Percentiles rank a stretch among this genome's conserved stretches.
phyloP scores from a whole-genome alignment of 2,329 filamentous ascomycete genomes.

The Mycogone perniciosa region DNA sequence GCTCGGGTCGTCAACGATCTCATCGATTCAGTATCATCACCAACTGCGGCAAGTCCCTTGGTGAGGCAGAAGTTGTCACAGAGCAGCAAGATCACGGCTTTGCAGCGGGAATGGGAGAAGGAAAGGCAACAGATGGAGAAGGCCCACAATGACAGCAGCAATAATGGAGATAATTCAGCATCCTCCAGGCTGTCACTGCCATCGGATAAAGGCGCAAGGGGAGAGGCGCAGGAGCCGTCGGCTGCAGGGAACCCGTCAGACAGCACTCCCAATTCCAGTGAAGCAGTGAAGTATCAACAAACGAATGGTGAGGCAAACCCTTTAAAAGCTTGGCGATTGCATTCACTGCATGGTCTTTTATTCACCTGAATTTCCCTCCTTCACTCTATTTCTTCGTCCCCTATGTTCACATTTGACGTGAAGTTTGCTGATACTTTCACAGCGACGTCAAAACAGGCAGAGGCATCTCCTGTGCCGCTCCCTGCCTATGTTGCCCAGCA shows the following conservation, averaged over 20 bases:
- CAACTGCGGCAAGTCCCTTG: not conserved
- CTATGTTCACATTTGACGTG: too few species aligned
- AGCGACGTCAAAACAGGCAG: not conserved
- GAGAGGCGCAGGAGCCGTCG: not conserved
- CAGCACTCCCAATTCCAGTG: not conserved
- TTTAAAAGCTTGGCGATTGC: not conserved
- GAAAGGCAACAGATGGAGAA: slow-evolving; percentile 3
- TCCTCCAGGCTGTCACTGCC: not conserved
- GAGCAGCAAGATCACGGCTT: slow-evolving; percentile 19
- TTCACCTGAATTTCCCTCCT: not conserved
- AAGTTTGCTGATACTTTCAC: too few species aligned
- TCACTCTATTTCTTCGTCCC: not conserved
- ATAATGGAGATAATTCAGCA: not conserved
- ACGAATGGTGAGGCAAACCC: not conserved
- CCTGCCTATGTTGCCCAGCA: not conserved
- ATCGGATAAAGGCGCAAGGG: not conserved
- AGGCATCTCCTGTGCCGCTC: slow-evolving; percentile 9
- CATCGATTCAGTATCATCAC: not conserved
- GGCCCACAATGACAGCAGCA: not conserved
- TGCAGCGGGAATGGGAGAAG: slow-evolving; percentile 27
- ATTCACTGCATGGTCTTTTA: not conserved
- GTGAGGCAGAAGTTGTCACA: slow-evolving; percentile 1
- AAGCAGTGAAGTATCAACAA: not conserved
- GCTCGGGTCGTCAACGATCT: slow-evolving; percentile 22
- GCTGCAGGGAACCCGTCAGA: not conserved